phyloP scores from a whole-genome alignment of 2,329 filamentous ascomycete genomes.

The Escovopsis weberi region DNA sequence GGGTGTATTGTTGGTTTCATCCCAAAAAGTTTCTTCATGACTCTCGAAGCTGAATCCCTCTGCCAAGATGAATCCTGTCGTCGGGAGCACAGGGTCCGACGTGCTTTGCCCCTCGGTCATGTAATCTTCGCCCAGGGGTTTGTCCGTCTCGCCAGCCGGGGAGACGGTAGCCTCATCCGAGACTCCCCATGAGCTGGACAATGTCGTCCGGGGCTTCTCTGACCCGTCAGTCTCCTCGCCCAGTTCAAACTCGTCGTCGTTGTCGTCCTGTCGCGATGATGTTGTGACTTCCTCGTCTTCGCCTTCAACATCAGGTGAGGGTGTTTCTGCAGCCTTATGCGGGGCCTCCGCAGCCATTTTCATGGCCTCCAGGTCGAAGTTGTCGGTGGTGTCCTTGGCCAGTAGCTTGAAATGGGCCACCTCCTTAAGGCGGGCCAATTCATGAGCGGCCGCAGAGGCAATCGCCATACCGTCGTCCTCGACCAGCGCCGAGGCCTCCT shows the following conservation, averaged over 20 bases:
- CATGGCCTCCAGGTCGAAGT: slow-evolving; percentile 59
- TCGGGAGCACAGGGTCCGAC: no score
- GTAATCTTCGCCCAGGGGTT: no score
- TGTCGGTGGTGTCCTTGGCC: slow-evolving; percentile 57
- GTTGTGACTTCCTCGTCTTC: neutral
- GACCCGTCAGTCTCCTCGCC: neutral
- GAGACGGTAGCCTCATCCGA: no score
- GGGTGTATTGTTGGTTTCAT: no score
- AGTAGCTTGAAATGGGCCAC: slow-evolving; percentile 73
- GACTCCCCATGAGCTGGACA: no score
- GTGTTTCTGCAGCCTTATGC: slow-evolving; percentile 13
- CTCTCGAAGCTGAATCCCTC: no score
- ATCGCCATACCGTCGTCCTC: slow-evolving; percentile 69
- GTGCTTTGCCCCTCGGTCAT: no score
- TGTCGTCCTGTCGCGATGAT: no score
- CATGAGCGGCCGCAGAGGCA: slow-evolving; percentile 64
- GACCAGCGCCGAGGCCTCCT: slow-evolving; percentile 51
- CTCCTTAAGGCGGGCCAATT: slow-evolving; percentile 68
- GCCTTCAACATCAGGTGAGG: slow-evolving; percentile 6
- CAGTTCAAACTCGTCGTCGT: no score
- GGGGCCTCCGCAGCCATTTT: slow-evolving; percentile 38
- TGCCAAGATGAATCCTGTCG: no score
- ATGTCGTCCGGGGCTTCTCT: neutral
- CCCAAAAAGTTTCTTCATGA: no score
- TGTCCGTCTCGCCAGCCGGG: no score